Base-by-base conservation (phyloP, 495 filamentous ascomycete species). In the Astrocystis sublimbata region DNA sequence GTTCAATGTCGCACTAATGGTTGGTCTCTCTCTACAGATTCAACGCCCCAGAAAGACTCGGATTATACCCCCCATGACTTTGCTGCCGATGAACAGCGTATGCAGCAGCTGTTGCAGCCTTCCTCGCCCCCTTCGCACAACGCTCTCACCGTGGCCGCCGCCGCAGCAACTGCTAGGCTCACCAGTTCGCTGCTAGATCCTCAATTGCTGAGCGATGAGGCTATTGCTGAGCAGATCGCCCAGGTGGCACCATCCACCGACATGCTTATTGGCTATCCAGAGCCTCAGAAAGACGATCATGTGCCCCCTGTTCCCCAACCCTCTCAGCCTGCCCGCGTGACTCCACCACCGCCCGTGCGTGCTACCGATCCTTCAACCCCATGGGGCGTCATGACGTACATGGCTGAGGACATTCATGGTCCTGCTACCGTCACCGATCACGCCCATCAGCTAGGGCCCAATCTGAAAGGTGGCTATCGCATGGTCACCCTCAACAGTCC, bases 131-230 rank as follows among this genome's bases (percentile, higher is more conserved):
- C 66, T 23, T 54, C 70, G 21, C 74, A 79, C 4, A 64, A 74
- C 0, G 60, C 72, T 0, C 62, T 82, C 6, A 73, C 75, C 3
- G 75, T 80, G 59, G 79, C 79, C 15, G 79, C 78, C 19, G 80
- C 79, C 42, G 80, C 79, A 4, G 80, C 79, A 5, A 75, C 82
- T 0, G 79, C 80, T 31, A 78, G 78, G 7, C 71, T 83, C 23
- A 73, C 76, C 6, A 74, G 76, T 6, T 68, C 73, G 1, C 75
- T 81, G 15, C 74, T 85, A 40, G 80, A 85, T 62, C 79, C 79
- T 10, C 77, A 83, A 38, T 65, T 83, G 12, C 59, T 79, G 6
- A 67, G 68, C 1, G 73, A 76, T 19, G 75, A 78, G 24, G 67
- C 65, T 5, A 60, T 72, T 5, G 68, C 71, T 3, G 73, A 69